Evolutionary conservation across 179 eudicot genomes (phyloP).

Genomic region (Patellifolia procumbens): DNA sequence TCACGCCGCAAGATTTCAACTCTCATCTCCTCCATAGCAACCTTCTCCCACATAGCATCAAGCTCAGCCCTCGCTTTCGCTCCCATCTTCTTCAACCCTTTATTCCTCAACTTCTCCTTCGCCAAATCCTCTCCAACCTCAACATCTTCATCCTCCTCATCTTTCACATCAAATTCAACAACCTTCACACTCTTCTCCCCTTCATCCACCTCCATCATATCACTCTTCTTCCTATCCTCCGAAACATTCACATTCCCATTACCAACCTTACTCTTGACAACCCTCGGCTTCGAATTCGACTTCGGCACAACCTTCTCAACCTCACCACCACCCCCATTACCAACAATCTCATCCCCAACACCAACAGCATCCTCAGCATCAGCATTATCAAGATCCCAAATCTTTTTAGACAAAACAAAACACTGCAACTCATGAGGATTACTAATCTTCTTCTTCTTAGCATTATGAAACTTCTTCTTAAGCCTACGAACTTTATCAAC

Average conservation of each 20-base stretch:
- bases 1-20: background rate
- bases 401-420: slow-evolving; percentile 41
- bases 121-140: background rate
- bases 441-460: slow-evolving; percentile 23
- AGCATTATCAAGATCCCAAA: slow-evolving; percentile 38
- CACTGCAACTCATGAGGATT: slow-evolving; percentile 31
- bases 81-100: slow-evolving; percentile 11
- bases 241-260: background rate
- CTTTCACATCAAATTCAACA: background rate
- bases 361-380: background rate
- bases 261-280: background rate
- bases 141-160: background rate
- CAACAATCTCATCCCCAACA: background rate
- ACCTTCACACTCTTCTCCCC: background rate
- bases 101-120: background rate
- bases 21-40: background rate
- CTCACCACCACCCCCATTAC: background rate
- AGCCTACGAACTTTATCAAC: slow-evolving; percentile 40
- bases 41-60: slow-evolving; percentile 15
- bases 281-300: background rate
- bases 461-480: slow-evolving; percentile 36
- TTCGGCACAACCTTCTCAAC: background rate
- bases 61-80: slow-evolving; percentile 7
- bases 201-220: no score
- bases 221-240: no score